phyloP scores from a whole-genome alignment of 2,329 filamentous ascomycete genomes.

The Fusarium sp. region DNA sequence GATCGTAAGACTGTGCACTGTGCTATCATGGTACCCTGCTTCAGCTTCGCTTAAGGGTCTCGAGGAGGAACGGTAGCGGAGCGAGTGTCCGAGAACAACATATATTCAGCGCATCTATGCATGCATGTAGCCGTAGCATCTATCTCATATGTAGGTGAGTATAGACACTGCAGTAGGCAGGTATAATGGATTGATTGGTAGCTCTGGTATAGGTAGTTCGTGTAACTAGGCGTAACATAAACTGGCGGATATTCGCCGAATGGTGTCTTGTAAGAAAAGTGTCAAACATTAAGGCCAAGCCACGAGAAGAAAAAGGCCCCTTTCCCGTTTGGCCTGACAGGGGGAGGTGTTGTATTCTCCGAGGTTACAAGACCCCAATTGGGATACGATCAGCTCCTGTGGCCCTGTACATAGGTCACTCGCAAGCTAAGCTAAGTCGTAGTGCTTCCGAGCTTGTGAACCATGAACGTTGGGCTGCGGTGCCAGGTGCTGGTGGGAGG shows the following conservation, averaged over 20 bases:
- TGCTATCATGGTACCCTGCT: constrained; percentile 2
- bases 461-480: not conserved
- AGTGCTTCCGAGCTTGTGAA: constrained; percentile 11
- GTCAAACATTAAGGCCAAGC: constrained; percentile 21
- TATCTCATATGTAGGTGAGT: not conserved
- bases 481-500: not conserved
- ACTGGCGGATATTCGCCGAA: constrained; percentile 1
- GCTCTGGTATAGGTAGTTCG: not conserved
- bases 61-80: not conserved
- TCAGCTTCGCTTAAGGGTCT: constrained; percentile 11
- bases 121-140: constrained; percentile 9
- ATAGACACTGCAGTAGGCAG: not conserved
- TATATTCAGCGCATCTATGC: constrained; percentile 9
- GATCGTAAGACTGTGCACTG: constrained; percentile 8
- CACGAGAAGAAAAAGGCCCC: constrained; percentile 26
- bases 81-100: not conserved
- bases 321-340: constrained; percentile 33
- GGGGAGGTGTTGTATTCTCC: constrained; percentile 34
- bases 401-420: constrained; percentile 8
- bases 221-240: not conserved
- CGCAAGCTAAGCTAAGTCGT: constrained; percentile 9
- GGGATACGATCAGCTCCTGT: constrained; percentile 33
- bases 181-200: not conserved
- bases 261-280: constrained; percentile 2
- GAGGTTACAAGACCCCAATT: constrained; percentile 22